A percentile compares a stretch with the other conserved stretches of the same genome.
These are phyloP conservation scores for Fusarium cicatricum DNA, from an alignment of 2,329 filamentous ascomycete genomes.

Conservation along the genomic window DNA sequence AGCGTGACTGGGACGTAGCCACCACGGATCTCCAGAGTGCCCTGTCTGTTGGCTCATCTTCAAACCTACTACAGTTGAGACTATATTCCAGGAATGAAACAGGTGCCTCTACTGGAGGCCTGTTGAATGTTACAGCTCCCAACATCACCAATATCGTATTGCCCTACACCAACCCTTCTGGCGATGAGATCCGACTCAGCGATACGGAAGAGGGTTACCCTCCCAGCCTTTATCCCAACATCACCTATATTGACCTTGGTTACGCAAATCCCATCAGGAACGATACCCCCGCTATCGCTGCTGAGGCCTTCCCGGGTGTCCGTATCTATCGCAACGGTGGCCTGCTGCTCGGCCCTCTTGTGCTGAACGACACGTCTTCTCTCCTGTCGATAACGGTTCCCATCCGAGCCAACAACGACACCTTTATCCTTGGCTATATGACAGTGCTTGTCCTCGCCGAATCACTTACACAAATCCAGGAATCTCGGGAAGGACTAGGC, in stretches of 20 bases:
- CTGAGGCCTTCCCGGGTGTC: slow-evolving; percentile 60
- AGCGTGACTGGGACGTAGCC: slow-evolving; percentile 68
- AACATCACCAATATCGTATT: slow-evolving; percentile 62
- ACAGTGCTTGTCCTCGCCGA: slow-evolving; percentile 78
- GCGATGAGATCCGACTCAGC: slow-evolving; percentile 66
- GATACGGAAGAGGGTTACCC: slow-evolving; percentile 74
- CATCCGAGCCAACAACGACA: slow-evolving; percentile 68
- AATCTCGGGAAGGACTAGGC: slow-evolving; percentile 74
- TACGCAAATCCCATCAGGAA: slow-evolving; percentile 52
- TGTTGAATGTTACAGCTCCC: slow-evolving; percentile 70
- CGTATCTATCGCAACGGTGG: slow-evolving; percentile 61
- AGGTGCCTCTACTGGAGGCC: slow-evolving; percentile 57
- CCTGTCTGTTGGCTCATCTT: slow-evolving; percentile 66
- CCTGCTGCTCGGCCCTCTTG: slow-evolving; percentile 79
- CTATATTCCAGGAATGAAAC: slow-evolving; percentile 75
- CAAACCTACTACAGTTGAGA: slow-evolving; percentile 72
- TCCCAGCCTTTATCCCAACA: slow-evolving; percentile 76
- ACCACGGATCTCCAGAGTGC: slow-evolving; percentile 74
- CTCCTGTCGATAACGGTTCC: slow-evolving; percentile 84
- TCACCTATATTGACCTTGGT: slow-evolving; percentile 67
- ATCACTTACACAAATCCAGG: slow-evolving; percentile 68
- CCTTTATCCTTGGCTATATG: slow-evolving; percentile 81
- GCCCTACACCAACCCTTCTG: slow-evolving; percentile 67
- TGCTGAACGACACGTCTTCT: slow-evolving; percentile 76
- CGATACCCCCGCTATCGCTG: slow-evolving; percentile 53